Conservation (phyloP, 176 grass and related monocot genomes). For the Calamus simplicifolius region DNA sequence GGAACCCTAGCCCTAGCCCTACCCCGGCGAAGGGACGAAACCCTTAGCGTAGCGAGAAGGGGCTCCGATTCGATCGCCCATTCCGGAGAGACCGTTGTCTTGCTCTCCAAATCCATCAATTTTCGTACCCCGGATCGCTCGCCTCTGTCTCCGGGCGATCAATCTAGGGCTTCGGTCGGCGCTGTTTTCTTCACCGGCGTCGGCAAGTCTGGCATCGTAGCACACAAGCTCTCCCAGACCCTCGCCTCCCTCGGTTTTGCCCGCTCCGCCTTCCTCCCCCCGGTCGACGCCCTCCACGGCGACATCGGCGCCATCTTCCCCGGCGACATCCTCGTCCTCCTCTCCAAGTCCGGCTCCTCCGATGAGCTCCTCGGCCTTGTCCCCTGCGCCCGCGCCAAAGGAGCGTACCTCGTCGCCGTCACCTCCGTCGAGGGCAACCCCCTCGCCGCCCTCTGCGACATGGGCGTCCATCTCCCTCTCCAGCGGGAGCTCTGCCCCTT, state of each 20-base stretch:
- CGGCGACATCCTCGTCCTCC: conserved; percentile 65
- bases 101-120: too few species aligned
- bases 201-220: conserved; percentile 85
- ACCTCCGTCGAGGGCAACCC: conserved; percentile 58
- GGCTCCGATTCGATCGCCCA: too few species aligned
- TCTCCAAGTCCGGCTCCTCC: conserved; percentile 92
- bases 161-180: too few species aligned
- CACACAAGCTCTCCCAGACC: conserved; percentile 73
- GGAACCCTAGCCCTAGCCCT: too few species aligned
- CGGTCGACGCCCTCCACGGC: conserved; percentile 91
- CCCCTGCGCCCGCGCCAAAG: conserved; percentile 80
- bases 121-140: too few species aligned
- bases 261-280: conserved; percentile 60
- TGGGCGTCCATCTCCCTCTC: conserved; percentile 86
- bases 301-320: conserved; percentile 76
- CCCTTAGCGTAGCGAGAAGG: too few species aligned
- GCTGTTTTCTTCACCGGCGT: conserved; percentile 93
- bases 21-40: too few species aligned
- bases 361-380: conserved; percentile 76
- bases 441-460: conserved; percentile 65
- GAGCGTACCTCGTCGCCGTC: conserved; percentile 60
- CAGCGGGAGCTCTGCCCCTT: conserved; percentile 93
- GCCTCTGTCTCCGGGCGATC: too few species aligned
- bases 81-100: too few species aligned
- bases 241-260: conserved; percentile 76